Conservation (phyloP, 768 basidiomycete species). For the Saitozyma podzolica region DNA sequence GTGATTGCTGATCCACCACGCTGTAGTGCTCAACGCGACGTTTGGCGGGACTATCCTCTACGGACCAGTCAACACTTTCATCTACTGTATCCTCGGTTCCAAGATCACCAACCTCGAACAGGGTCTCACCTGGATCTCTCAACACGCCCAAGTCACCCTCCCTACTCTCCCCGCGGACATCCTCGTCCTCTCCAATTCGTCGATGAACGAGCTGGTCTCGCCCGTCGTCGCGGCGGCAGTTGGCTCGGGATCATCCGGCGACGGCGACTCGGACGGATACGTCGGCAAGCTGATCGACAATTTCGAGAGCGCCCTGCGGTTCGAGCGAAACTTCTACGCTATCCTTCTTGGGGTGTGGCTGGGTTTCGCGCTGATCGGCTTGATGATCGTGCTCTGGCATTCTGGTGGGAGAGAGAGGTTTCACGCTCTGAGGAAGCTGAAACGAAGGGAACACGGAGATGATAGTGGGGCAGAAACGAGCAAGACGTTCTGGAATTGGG, state of each 20-base stretch:
- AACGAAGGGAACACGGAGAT: neutral
- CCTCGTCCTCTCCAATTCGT: conserved; percentile 71
- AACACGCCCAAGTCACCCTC: conserved; percentile 78
- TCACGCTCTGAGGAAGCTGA: conserved; percentile 9
- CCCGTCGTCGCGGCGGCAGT: conserved; percentile 80
- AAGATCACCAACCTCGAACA: conserved; percentile 84
- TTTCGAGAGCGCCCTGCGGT: conserved; percentile 71
- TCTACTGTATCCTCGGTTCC: conserved; percentile 84
- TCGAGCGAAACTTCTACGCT: conserved; percentile 78
- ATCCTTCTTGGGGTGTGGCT: conserved; percentile 83
- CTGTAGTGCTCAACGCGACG: conserved; percentile 55
- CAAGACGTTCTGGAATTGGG: conserved; percentile 12
- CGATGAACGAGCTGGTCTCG: conserved; percentile 70
- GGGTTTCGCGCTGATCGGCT: conserved; percentile 75
- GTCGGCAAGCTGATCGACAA: conserved; percentile 70
- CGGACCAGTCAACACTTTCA: conserved; percentile 77
- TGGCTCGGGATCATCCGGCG: conserved; percentile 60
- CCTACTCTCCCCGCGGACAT: conserved; percentile 72
- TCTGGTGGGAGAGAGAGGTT: conserved; percentile 38
- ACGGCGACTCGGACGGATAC: conserved; percentile 61
- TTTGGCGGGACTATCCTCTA: conserved; percentile 85
- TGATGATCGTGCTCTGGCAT: conserved; percentile 46
- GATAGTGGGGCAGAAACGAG: neutral
- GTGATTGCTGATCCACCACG: neutral
- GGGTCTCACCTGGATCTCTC: conserved; percentile 85